phyloP scores from a whole-genome alignment of 2,329 filamentous ascomycete genomes.

The Botrytis elliptica region DNA sequence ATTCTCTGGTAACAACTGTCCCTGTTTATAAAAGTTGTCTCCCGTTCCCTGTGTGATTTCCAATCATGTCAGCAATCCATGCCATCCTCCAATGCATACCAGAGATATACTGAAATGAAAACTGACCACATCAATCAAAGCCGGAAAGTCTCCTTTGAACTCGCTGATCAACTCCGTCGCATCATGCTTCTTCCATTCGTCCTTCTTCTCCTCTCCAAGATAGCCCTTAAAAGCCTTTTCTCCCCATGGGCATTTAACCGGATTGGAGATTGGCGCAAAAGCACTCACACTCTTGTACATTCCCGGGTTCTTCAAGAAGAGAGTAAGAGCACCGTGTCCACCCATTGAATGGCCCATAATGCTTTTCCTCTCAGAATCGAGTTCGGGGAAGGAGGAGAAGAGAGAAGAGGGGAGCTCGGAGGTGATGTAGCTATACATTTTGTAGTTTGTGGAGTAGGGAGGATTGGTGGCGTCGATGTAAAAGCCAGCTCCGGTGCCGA shows the following conservation, averaged over 20 bases:
- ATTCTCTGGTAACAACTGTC: slow-evolving; percentile 92
- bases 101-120: not conserved
- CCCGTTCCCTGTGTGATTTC: slow-evolving; percentile 66
- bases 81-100: too few species aligned
- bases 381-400: slow-evolving; percentile 66
- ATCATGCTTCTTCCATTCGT: slow-evolving; percentile 85
- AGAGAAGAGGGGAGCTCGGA: slow-evolving; percentile 78
- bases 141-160: slow-evolving; percentile 69
- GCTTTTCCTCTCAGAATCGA: slow-evolving; percentile 70
- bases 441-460: slow-evolving; percentile 77
- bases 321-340: slow-evolving; percentile 87
- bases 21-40: slow-evolving; percentile 95
- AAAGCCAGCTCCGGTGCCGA: slow-evolving; percentile 89
- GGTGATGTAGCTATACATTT: slow-evolving; percentile 94
- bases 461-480: slow-evolving; percentile 82
- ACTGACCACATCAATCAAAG: slow-evolving; percentile 83
- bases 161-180: slow-evolving; percentile 82
- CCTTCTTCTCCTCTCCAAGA: slow-evolving; percentile 71
- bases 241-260: slow-evolving; percentile 83
- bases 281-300: slow-evolving; percentile 87
- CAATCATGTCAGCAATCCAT: not conserved
- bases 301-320: slow-evolving; percentile 89
- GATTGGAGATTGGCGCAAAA: slow-evolving; percentile 89
- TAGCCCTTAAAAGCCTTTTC: slow-evolving; percentile 94
- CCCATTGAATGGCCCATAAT: slow-evolving; percentile 98